Conservation (phyloP, 2,329 filamentous ascomycete genomes). For the Sclerotinia subarctica region DNA sequence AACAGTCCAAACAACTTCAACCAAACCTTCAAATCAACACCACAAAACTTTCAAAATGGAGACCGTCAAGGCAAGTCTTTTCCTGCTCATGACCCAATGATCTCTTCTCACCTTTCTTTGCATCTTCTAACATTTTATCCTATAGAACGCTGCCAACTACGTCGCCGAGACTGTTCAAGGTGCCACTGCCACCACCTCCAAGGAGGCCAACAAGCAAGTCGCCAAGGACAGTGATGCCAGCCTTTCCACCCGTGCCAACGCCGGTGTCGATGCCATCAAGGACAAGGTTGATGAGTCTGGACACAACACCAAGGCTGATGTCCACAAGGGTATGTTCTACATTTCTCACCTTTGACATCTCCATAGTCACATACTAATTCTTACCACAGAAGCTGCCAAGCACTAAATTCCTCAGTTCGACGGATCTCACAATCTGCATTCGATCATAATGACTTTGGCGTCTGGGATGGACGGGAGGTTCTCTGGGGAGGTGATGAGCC, state of each 20-base stretch:
- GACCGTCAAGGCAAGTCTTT: conserved; percentile 36
- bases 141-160: conserved; percentile 53
- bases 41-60: conserved; percentile 38
- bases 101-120: not conserved
- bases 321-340: conserved; percentile 45
- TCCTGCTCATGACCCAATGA: not conserved
- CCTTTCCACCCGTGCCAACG: conserved; percentile 47
- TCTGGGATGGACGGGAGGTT: conserved; percentile 16
- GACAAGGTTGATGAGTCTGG: conserved; percentile 53
- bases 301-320: conserved; percentile 49
- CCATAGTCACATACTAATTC: conserved; percentile 17
- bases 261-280: conserved; percentile 48
- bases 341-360: not conserved
- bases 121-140: not conserved
- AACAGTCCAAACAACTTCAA: conserved; percentile 22
- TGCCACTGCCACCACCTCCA: conserved; percentile 47
- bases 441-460: conserved; percentile 20
- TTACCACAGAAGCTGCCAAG: conserved; percentile 36
- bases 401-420: conserved; percentile 33
- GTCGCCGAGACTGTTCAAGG: conserved; percentile 54
- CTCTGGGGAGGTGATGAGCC: not conserved
- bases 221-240: conserved; percentile 50
- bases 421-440: not conserved
- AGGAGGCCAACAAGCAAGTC: conserved; percentile 57
- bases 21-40: conserved; percentile 25